Conservation (phyloP, 2,329 filamentous ascomycete species). For the Stachybotrys chartarum region DNA sequence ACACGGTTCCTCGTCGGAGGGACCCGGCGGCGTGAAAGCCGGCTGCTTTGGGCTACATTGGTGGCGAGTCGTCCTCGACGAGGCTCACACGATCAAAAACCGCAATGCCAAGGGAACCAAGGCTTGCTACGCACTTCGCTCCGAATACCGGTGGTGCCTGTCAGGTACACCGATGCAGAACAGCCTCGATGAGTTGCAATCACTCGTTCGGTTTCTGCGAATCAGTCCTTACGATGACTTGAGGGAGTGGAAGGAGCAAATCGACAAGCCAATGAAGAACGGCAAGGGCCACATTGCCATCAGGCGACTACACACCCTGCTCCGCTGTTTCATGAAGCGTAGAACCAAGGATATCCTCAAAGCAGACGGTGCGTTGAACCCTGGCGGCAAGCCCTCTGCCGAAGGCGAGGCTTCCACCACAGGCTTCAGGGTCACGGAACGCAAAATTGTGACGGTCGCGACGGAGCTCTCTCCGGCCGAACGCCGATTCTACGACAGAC, state of each 20-base stretch:
- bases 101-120: constrained; percentile 93
- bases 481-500: constrained; percentile 73
- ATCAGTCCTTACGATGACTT: constrained; percentile 89
- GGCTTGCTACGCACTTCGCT: constrained; percentile 76
- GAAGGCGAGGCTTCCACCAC: constrained; percentile 47
- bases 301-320: constrained; percentile 71
- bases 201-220: constrained; percentile 82
- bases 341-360: constrained; percentile 96
- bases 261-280: constrained; percentile 82
- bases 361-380: constrained; percentile 72
- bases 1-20: constrained; percentile 61
- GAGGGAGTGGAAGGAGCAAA: constrained; percentile 82
- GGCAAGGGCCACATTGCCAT: constrained; percentile 87
- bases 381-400: constrained; percentile 56
- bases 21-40: constrained; percentile 55
- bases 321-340: constrained; percentile 97
- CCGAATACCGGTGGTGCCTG: constrained; percentile 91
- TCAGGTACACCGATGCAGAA: constrained; percentile 98
- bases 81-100: constrained; percentile 98
- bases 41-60: constrained; percentile 89
- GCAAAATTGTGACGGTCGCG: constrained; percentile 76
- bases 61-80: constrained; percentile 93
- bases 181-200: constrained; percentile 93
- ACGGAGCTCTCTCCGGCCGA: constrained; percentile 75
- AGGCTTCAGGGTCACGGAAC: constrained; percentile 84